A percentile compares a stretch with the other conserved stretches of the same genome.
phyloP scores from a whole-genome alignment of 2,329 filamentous ascomycete genomes.

The Teratosphaeria pseudoeucalypti region DNA sequence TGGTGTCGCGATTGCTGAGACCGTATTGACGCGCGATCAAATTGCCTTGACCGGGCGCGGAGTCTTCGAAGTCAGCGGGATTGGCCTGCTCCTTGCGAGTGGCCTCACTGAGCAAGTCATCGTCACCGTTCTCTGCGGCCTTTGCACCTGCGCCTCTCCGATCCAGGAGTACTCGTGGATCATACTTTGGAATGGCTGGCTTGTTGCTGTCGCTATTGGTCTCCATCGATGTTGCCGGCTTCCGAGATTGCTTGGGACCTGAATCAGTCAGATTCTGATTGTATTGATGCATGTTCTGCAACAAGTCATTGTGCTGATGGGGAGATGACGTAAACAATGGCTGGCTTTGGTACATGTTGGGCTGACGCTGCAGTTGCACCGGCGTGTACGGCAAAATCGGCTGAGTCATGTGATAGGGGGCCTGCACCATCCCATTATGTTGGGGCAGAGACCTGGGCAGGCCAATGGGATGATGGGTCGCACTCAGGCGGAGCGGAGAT shows the following conservation, averaged over 20 bases:
- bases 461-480: not conserved
- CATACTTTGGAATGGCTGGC: slow-evolving; percentile 5
- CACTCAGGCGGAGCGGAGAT: not conserved
- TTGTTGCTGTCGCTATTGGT: not conserved
- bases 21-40: slow-evolving; percentile 70
- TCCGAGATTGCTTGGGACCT: slow-evolving; percentile 23
- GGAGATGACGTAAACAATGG: not conserved
- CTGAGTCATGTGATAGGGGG: not conserved
- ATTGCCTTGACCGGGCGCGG: slow-evolving; percentile 37
- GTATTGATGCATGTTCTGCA: not conserved
- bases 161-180: slow-evolving; percentile 15
- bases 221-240: slow-evolving; percentile 5
- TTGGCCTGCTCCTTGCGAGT: not conserved
- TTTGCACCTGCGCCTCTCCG: slow-evolving; percentile 9
- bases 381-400: not conserved
- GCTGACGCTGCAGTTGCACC: not conserved
- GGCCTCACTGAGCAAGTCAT: not conserved
- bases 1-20: slow-evolving; percentile 54
- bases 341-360: not conserved
- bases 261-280: slow-evolving; percentile 5
- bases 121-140: not conserved
- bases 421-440: not conserved
- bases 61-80: not conserved
- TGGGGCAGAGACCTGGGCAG: not conserved
- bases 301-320: not conserved